Evolutionary conservation across 805 yeast genomes (phyloP).

Genomic region (Candida fluviatilis): DNA sequence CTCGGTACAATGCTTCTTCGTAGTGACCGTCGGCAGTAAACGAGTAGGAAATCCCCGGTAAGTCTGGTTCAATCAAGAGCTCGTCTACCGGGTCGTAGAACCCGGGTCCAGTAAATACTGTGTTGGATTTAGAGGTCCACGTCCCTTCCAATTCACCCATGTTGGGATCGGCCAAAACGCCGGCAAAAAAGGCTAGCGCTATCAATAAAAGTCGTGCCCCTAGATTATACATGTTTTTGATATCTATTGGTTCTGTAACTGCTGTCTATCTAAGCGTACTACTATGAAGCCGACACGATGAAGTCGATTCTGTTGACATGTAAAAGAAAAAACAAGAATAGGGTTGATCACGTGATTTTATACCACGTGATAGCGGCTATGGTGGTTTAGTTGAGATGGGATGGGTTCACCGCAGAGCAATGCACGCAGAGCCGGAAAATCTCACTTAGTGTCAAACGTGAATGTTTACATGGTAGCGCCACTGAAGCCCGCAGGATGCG

Average conservation of each 20-base stretch:
- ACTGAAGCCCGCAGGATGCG: too few relatives aligned
- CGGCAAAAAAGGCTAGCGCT: conserved; percentile 3
- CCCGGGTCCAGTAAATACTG: conserved; percentile 95
- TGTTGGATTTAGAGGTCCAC: conserved; percentile 90
- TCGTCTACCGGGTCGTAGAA: conserved; percentile 97
- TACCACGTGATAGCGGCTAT: too few relatives aligned
- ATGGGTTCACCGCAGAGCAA: too few relatives aligned
- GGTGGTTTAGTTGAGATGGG: too few relatives aligned
- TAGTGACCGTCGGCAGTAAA: conserved; percentile 89
- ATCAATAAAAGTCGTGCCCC: conserved; percentile 3
- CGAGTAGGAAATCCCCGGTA: conserved; percentile 91
- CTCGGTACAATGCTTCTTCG: conserved; percentile 86
- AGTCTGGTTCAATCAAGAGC: conserved; percentile 86
- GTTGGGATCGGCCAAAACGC: conserved; percentile 28
- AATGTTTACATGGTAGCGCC: too few relatives aligned
- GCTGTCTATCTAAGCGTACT: too few relatives aligned
- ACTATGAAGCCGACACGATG: too few relatives aligned
- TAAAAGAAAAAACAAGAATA: too few relatives aligned
- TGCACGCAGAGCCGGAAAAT: too few relatives aligned
- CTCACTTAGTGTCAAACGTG: too few relatives aligned
- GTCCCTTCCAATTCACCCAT: conserved; percentile 69
- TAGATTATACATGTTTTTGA: neutral
- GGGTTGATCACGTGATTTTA: too few relatives aligned
- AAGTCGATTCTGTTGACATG: too few relatives aligned
- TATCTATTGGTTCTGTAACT: neutral